Conservation (phyloP, 306 rosid species). For the Glycine soja region DNA sequence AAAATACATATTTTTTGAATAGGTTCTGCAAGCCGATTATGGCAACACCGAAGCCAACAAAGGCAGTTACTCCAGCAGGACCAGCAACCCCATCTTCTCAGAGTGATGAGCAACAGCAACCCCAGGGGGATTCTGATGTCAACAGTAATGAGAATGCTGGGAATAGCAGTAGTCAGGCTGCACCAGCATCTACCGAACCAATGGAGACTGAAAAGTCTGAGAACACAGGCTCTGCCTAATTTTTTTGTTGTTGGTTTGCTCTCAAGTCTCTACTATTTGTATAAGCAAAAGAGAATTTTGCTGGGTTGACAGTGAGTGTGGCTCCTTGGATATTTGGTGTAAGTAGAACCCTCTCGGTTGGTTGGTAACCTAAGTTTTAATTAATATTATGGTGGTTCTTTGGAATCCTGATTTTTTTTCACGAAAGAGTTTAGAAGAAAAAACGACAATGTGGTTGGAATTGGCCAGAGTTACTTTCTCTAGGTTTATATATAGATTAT, state of each 20-base stretch:
- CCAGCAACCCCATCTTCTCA: conserved; percentile 61
- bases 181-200: conserved; percentile 65
- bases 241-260: conserved; percentile 42
- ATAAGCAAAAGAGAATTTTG: conserved; percentile 24
- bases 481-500: conserved; percentile 46
- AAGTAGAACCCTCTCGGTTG: conserved; percentile 14
- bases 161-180: conserved; percentile 51
- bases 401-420: conserved; percentile 54
- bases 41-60: conserved; percentile 83
- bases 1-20: background rate
- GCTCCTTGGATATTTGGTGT: conserved; percentile 29
- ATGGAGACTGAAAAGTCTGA: conserved; percentile 86
- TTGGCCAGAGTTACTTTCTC: conserved; percentile 10
- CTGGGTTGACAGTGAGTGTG: conserved; percentile 36
- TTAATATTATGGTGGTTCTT: conserved; percentile 43
- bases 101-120: conserved; percentile 53
- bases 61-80: conserved; percentile 70
- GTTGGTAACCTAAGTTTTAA: conserved; percentile 44
- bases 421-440: conserved; percentile 53
- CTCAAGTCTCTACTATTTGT: conserved; percentile 37
- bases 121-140: conserved; percentile 39
- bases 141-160: conserved; percentile 47
- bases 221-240: conserved; percentile 58
- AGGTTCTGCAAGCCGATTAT: conserved; percentile 88
- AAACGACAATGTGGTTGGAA: conserved; percentile 40